These are phyloP conservation scores for Xylaria acuta DNA, from an alignment of 495 filamentous ascomycete genomes.

Conservation along the genomic window DNA sequence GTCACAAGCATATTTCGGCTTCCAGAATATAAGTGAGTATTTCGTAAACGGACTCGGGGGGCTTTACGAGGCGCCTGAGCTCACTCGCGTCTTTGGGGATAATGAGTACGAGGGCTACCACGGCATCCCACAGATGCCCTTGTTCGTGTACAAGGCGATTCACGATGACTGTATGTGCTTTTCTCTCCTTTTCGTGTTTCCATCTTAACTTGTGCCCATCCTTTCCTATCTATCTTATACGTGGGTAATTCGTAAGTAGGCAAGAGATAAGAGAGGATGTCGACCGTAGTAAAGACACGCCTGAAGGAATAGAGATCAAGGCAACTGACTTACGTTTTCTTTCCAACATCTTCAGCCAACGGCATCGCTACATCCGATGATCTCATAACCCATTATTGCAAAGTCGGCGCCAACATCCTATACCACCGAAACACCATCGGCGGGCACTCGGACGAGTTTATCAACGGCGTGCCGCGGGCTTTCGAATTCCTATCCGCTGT, in stretches of 20 bases:
- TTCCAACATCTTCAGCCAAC: not conserved
- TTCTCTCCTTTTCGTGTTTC: not conserved
- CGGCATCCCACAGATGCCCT: constrained; percentile 51
- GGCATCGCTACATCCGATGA: constrained; percentile 52
- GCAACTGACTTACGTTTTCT: not conserved
- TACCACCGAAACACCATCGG: constrained; percentile 48
- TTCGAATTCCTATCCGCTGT: constrained; percentile 34
- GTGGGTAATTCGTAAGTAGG: not conserved
- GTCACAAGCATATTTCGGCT: constrained; percentile 22
- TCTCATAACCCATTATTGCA: constrained; percentile 43
- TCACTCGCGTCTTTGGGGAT: constrained; percentile 29
- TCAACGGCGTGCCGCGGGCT: constrained; percentile 34
- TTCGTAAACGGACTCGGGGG: constrained; percentile 43
- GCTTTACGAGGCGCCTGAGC: constrained; percentile 33
- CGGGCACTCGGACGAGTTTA: constrained; percentile 30
- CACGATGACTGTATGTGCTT: constrained; percentile 51
- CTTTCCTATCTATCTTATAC: not conserved
- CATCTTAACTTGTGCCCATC: not conserved
- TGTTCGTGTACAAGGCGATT: constrained; percentile 60
- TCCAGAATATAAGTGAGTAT: constrained; percentile 47
- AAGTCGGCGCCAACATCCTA: constrained; percentile 36
- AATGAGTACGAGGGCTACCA: constrained; percentile 38
- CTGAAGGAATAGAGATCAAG: not conserved
- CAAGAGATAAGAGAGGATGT: not conserved
- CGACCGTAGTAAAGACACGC: not conserved